phyloP scores from a whole-genome alignment of 352 stramenopile genomes.

The Sclerospora graminicola region DNA sequence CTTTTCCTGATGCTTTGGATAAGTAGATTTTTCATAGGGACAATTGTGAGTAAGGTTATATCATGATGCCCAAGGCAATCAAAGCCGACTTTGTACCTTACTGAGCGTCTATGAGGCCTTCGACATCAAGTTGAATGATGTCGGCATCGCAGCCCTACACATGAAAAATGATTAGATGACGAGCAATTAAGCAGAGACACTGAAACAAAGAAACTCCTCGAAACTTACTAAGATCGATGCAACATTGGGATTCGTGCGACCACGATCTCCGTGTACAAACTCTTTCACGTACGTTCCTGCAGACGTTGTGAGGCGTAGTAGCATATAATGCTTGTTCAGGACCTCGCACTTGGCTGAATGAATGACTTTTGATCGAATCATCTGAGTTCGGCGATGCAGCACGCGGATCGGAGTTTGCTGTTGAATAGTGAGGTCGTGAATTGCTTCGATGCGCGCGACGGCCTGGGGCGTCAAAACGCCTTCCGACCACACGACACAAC shows the following conservation, averaged over 20 bases:
- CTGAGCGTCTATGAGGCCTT: slow-evolving; percentile 73
- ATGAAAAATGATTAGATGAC: slow-evolving; percentile 23
- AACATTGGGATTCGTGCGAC: slow-evolving; percentile 94
- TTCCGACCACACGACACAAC: slow-evolving; percentile 75
- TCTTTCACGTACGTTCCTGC: slow-evolving; percentile 99
- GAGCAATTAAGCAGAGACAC: background rate
- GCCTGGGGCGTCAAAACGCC: slow-evolving; percentile 38
- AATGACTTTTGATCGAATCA: slow-evolving; percentile 88
- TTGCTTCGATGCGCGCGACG: slow-evolving; percentile 63
- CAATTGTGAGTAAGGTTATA: background rate
- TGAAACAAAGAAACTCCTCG: background rate
- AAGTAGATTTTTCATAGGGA: slow-evolving; percentile 1
- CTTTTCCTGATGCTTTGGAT: slow-evolving; percentile 27
- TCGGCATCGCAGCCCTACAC: slow-evolving; percentile 84
- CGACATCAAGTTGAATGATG: slow-evolving; percentile 97
- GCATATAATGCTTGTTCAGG: slow-evolving; percentile 96
- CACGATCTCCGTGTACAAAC: slow-evolving; percentile 98
- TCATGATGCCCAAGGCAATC: background rate
- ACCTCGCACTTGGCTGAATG: slow-evolving; percentile 78
- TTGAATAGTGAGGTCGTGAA: slow-evolving; percentile 83
- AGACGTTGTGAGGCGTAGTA: slow-evolving; percentile 90
- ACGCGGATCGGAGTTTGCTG: slow-evolving; percentile 97
- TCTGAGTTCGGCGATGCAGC: slow-evolving; percentile 92
- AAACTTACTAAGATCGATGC: slow-evolving; percentile 71
- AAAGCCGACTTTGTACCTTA: slow-evolving; percentile 5